Conservation (phyloP, 805 yeast species). For the Hermanozyma aechmeae region DNA sequence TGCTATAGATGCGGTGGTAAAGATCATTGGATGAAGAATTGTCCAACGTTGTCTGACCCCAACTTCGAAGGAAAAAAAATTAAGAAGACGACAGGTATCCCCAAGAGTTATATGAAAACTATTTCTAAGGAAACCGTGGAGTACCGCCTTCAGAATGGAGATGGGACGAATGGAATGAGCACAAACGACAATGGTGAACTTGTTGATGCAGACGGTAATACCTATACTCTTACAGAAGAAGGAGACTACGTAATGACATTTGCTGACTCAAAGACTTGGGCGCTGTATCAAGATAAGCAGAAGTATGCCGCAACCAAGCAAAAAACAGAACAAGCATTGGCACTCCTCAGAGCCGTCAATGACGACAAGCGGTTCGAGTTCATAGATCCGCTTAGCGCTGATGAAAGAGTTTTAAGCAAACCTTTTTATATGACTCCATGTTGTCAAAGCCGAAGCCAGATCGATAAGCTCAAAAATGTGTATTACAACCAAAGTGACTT, state of each 20-base stretch:
- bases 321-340: constrained; percentile 42
- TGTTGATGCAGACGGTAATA: constrained; percentile 38
- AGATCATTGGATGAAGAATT: constrained; percentile 88
- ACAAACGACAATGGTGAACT: constrained; percentile 35
- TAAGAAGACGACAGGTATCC: constrained; percentile 94
- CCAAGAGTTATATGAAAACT: constrained; percentile 81
- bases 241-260: constrained; percentile 95
- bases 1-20: constrained; percentile 95
- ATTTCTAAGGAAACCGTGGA: constrained; percentile 69
- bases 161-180: constrained; percentile 18
- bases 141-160: constrained; percentile 31
- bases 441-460: constrained; percentile 47
- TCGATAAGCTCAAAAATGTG: constrained; percentile 42
- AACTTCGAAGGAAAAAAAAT: constrained; percentile 88
- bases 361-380: constrained; percentile 32
- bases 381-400: constrained; percentile 50
- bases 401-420: constrained; percentile 47
- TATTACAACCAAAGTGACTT: constrained; percentile 28
- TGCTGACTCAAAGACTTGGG: constrained; percentile 91
- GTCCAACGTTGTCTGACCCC: constrained; percentile 92
- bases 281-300: constrained; percentile 66
- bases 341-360: constrained; percentile 20
- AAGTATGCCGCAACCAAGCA: constrained; percentile 38
- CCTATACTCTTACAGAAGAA: constrained; percentile 81
- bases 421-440: constrained; percentile 80